phyloP scores from a whole-genome alignment of 1,284 basidiomycete species.

The Kalmanozyma brasiliensis region DNA sequence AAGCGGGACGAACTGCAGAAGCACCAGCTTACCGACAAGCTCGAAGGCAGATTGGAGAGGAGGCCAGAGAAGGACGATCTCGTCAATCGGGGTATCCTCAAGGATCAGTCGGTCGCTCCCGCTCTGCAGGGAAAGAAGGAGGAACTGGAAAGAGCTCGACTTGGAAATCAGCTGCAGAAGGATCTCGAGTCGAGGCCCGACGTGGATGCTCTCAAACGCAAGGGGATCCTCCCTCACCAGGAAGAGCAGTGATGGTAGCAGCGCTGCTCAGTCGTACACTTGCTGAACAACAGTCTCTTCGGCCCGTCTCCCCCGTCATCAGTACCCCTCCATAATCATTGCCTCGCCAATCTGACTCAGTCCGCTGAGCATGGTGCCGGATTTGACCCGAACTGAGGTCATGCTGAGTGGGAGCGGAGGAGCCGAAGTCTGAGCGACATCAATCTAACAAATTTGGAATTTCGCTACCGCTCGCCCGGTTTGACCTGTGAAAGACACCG shows the following conservation, averaged over 20 bases:
- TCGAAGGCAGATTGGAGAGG: constrained; percentile 43
- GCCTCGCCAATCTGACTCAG: too few species aligned
- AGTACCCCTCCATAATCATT: too few species aligned
- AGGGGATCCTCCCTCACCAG: constrained; percentile 73
- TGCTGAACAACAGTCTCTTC: too few species aligned
- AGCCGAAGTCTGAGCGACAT: too few species aligned
- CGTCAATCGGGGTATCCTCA: constrained; percentile 47
- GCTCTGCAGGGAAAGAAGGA: constrained; percentile 76
- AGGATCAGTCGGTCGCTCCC: constrained; percentile 76
- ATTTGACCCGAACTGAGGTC: too few species aligned
- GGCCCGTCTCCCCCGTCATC: too few species aligned
- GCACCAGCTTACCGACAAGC: constrained; percentile 44
- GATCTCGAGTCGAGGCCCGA: constrained; percentile 76
- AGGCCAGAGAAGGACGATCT: constrained; percentile 51
- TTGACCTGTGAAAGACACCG: too few species aligned
- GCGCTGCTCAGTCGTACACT: background rate
- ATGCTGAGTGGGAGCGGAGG: too few species aligned
- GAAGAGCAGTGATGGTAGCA: constrained; percentile 23
- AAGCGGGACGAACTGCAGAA: constrained; percentile 73
- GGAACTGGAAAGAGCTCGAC: constrained; percentile 69
- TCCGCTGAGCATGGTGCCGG: too few species aligned
- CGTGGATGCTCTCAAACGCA: constrained; percentile 77
- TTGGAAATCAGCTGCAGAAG: constrained; percentile 74
- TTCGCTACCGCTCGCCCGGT: background rate
- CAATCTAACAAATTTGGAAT: background rate